These are phyloP conservation scores for Endoconidiophora polonica DNA, from an alignment of 2,329 filamentous ascomycete genomes.

Conservation along the genomic window DNA sequence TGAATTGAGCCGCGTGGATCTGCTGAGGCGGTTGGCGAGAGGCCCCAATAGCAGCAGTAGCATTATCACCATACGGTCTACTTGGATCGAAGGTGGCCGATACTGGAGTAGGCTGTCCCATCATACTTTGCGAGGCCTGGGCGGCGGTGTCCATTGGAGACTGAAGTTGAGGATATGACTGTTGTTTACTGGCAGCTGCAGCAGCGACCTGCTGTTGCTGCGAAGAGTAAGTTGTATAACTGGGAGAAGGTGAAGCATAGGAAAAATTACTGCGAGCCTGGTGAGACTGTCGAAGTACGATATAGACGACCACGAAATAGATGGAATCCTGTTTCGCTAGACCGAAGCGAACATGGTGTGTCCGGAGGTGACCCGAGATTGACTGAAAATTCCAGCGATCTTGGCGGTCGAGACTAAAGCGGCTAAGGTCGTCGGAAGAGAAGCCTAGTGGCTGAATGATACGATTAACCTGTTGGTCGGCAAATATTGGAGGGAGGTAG, in stretches of 20 bases:
- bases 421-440: constrained; percentile 33
- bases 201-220: constrained; percentile 14
- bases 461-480: constrained; percentile 34
- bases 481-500: constrained; percentile 47
- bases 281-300: constrained; percentile 20
- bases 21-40: constrained; percentile 18
- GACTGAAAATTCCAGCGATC: constrained; percentile 39
- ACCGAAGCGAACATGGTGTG: constrained; percentile 34
- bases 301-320: constrained; percentile 41
- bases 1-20: constrained; percentile 17
- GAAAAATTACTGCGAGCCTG: constrained; percentile 17
- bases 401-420: constrained; percentile 34
- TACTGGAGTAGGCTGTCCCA: constrained; percentile 28
- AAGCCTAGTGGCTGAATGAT: constrained; percentile 40
- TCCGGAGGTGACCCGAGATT: constrained; percentile 33
- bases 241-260: constrained; percentile 30
- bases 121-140: constrained; percentile 18
- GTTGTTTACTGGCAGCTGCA: background rate
- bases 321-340: constrained; percentile 44
- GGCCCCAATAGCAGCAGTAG: constrained; percentile 20
- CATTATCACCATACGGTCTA: constrained; percentile 24
- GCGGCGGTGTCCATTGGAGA: constrained; percentile 13
- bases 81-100: constrained; percentile 31
- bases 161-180: constrained; percentile 17
- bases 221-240: constrained; percentile 22